These are phyloP conservation scores for Pseudocohnilembus persalinus DNA, from an alignment of 169 alveolate genomes.

Conservation along the genomic window DNA sequence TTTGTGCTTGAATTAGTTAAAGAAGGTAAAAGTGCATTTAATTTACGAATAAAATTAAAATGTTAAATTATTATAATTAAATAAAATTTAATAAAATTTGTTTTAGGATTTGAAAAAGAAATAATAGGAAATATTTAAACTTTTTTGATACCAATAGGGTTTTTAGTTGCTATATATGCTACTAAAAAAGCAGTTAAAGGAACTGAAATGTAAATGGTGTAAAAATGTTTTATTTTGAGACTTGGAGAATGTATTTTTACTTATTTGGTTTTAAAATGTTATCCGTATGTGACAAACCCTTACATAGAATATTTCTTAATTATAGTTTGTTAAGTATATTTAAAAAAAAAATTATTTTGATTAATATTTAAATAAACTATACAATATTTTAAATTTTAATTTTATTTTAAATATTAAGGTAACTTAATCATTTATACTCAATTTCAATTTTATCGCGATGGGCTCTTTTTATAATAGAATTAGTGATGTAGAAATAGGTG, in stretches of 20 bases:
- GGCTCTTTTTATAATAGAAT: constrained; percentile 35
- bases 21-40: constrained; percentile 15
- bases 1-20: constrained; percentile 5
- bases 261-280: not conserved
- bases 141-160: not conserved
- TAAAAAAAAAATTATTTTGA: no score
- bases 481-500: constrained; percentile 25
- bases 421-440: not conserved
- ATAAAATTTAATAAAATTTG: no score
- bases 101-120: not conserved
- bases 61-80: no score
- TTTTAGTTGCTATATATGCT: not conserved
- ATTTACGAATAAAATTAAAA: not conserved
- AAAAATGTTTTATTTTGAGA: not conserved
- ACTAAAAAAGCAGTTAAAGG: not conserved
- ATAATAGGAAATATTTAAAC: not conserved
- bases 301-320: not conserved
- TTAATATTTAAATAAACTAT: no score
- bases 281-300: not conserved
- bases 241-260: not conserved
- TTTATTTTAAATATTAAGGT: not conserved
- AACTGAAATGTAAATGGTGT: not conserved
- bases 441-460: constrained; percentile 15
- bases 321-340: no score
- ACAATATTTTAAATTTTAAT: no score